Evolutionary conservation across 148 eudicot genomes (phyloP).

Genomic region (Silene uniflora): DNA sequence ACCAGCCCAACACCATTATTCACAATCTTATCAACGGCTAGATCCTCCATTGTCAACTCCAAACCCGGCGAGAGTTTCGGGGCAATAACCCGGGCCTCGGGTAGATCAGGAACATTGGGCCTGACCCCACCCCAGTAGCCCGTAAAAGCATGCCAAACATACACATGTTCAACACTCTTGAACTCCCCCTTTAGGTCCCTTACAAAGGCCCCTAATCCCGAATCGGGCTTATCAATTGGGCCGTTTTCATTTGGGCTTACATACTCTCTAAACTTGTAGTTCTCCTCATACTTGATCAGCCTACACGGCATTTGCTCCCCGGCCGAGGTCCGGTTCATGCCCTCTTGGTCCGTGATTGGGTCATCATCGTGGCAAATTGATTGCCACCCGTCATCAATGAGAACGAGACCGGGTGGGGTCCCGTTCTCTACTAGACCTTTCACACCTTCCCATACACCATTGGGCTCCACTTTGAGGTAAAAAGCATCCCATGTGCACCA

Average conservation of each 20-base stretch:
- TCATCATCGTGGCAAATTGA: slow-evolving; percentile 87
- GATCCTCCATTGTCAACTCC: slow-evolving; percentile 79
- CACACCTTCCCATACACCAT: slow-evolving; percentile 73
- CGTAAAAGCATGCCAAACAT: slow-evolving; percentile 94
- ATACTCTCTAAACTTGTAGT: slow-evolving; percentile 79
- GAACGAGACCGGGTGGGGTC: slow-evolving; percentile 75
- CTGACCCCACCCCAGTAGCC: slow-evolving; percentile 95
- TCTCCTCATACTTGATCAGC: slow-evolving; percentile 64
- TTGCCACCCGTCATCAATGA: slow-evolving; percentile 94
- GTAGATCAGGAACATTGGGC: slow-evolving; percentile 57
- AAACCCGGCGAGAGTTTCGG: slow-evolving; percentile 72
- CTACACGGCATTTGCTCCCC: slow-evolving; percentile 98
- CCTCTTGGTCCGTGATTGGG: slow-evolving; percentile 53
- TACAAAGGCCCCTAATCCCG: slow-evolving; percentile 77
- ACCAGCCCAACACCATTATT: slow-evolving; percentile 85
- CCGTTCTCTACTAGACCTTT: slow-evolving; percentile 67
- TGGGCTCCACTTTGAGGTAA: slow-evolving; percentile 72
- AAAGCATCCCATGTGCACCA: slow-evolving; percentile 99
- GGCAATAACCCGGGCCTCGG: slow-evolving; percentile 42
- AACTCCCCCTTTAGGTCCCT: slow-evolving; percentile 69
- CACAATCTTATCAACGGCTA: slow-evolving; percentile 89
- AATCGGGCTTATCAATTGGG: slow-evolving; percentile 28
- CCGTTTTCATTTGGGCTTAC: slow-evolving; percentile 32
- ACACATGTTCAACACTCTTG: slow-evolving; percentile 68
- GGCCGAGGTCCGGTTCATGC: slow-evolving; percentile 74